These are phyloP conservation scores for Turritis glabra DNA, from an alignment of 345 rosid genomes.

Conservation along the genomic window DNA sequence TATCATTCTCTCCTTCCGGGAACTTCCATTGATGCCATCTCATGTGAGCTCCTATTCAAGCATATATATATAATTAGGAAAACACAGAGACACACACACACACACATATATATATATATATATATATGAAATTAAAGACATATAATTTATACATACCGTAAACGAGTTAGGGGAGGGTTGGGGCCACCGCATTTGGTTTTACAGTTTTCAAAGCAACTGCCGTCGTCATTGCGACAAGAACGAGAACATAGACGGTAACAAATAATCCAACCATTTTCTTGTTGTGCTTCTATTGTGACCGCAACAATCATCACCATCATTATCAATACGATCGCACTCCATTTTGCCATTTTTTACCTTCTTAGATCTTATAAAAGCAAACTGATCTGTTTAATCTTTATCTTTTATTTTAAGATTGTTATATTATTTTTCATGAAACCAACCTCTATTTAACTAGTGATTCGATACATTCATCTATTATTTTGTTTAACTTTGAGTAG, in stretches of 20 bases:
- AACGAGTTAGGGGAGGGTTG: not conserved
- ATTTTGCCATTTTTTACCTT: not conserved
- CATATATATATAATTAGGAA: not conserved
- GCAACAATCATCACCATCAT: not conserved
- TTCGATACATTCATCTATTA: not conserved
- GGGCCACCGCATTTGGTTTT: not conserved
- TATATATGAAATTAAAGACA: not conserved
- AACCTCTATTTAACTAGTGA: not conserved
- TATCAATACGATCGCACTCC: not conserved
- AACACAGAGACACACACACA: not conserved
- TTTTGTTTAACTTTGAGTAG: not conserved
- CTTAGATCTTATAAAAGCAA: not conserved
- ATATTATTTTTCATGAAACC: not conserved
- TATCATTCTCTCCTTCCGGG: not conserved
- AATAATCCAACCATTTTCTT: not conserved
- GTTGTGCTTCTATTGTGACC: not conserved
- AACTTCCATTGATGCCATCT: not conserved
- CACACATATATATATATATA: not conserved
- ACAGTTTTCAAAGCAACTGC: not conserved
- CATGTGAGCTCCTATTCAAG: not conserved
- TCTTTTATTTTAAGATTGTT: not conserved
- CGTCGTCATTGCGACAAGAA: not conserved
- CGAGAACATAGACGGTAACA: not conserved
- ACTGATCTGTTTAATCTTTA: not conserved
- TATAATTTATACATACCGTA: not conserved